These are phyloP conservation scores for Gnaphalium uliginosum DNA, from an alignment of 129 eudicot genomes.

Conservation along the genomic window DNA sequence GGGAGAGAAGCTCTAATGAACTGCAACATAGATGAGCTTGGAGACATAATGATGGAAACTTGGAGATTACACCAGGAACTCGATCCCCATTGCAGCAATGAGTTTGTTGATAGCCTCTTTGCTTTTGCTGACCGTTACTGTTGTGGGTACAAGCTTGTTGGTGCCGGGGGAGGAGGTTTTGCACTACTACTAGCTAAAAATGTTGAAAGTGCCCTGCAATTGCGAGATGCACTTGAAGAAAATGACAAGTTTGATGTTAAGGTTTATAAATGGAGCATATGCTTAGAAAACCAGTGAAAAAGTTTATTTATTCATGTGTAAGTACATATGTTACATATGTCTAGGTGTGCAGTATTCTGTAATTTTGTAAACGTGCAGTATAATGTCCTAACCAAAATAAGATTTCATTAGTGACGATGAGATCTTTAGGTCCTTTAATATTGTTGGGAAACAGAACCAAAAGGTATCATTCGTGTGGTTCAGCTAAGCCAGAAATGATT, in stretches of 20 bases:
- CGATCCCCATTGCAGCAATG: conserved; percentile 91
- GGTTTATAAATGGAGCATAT: conserved; percentile 71
- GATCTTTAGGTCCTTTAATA: background rate
- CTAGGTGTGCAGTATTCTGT: conserved; percentile 23
- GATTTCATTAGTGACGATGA: background rate
- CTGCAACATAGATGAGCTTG: conserved; percentile 72
- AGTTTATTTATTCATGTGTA: background rate
- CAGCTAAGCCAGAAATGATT: too few relatives aligned
- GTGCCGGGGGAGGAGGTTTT: conserved; percentile 99
- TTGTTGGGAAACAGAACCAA: background rate
- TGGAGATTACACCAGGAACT: conserved; percentile 98
- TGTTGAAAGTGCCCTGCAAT: conserved; percentile 42
- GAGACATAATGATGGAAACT: conserved; percentile 84
- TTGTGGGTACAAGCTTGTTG: conserved; percentile 93
- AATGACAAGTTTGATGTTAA: conserved; percentile 53
- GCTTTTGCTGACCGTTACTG: conserved; percentile 64
- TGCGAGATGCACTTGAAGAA: conserved; percentile 54
- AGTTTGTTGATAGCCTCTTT: conserved; percentile 78
- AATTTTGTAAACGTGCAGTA: conserved; percentile 7
- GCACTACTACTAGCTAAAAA: conserved; percentile 85
- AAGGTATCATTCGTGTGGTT: background rate
- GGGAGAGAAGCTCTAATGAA: conserved; percentile 98
- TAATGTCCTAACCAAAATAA: background rate
- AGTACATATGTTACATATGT: background rate
- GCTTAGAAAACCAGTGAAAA: conserved; percentile 30